Percentiles rank a stretch among this genome's conserved stretches.
These are phyloP conservation scores for Fomitopsis schrenkii DNA, from an alignment of 1,284 basidiomycete genomes.

Conservation along the genomic window DNA sequence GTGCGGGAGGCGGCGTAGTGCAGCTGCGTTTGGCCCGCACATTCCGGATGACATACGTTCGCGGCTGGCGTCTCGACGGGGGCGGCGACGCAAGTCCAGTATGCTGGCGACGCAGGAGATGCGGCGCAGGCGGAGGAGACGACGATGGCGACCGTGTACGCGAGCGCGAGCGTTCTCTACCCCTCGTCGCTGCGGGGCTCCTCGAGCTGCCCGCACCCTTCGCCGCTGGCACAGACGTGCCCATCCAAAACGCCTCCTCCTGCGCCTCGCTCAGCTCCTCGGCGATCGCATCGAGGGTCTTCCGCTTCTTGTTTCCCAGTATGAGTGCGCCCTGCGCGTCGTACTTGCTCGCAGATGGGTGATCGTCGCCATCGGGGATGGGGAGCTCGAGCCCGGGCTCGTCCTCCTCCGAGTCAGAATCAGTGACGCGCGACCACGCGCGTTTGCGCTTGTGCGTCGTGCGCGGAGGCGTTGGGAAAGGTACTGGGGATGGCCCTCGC, in stretches of 20 bases:
- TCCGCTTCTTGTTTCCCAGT: slow-evolving; percentile 27
- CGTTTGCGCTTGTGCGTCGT: slow-evolving; percentile 33
- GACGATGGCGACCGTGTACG: slow-evolving; percentile 27
- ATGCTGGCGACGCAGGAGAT: slow-evolving; percentile 21
- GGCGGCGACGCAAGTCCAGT: slow-evolving; percentile 32
- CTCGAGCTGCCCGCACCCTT: slow-evolving; percentile 1
- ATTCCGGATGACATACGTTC: not conserved
- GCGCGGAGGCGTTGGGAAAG: slow-evolving; percentile 32
- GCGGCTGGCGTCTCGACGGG: slow-evolving; percentile 27
- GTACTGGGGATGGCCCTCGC: slow-evolving; percentile 22
- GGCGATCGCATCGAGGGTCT: slow-evolving; percentile 29
- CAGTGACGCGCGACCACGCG: slow-evolving; percentile 27
- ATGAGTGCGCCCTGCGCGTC: slow-evolving; percentile 15
- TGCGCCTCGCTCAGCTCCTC: slow-evolving; percentile 28
- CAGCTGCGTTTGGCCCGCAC: not conserved
- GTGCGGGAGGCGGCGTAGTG: slow-evolving; percentile 8
- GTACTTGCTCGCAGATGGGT: slow-evolving; percentile 10
- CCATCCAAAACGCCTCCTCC: slow-evolving; percentile 34
- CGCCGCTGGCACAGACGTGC: slow-evolving; percentile 8
- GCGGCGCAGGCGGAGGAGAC: slow-evolving; percentile 22
- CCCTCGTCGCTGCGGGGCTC: slow-evolving; percentile 1
- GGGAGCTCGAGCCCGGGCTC: slow-evolving; percentile 14
- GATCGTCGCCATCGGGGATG: slow-evolving; percentile 11
- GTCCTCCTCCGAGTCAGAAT: slow-evolving; percentile 31
- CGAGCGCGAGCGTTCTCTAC: slow-evolving; percentile 15